Conservation (phyloP, 768 basidiomycete species). For the Russula lepida region DNA sequence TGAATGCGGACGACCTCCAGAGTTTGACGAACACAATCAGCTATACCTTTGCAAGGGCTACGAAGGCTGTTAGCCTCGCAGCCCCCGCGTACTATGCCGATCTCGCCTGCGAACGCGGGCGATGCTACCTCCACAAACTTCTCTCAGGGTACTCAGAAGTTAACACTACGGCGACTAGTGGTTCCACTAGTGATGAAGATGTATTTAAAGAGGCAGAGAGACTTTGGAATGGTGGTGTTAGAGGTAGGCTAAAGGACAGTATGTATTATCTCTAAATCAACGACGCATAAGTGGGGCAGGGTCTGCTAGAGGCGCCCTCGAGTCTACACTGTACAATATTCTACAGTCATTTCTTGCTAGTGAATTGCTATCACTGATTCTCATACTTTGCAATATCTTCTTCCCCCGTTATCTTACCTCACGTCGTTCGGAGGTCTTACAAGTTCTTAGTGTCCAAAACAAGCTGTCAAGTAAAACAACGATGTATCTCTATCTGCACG, state of each 20-base stretch:
- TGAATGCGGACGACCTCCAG: conserved; percentile 44
- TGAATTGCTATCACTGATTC: not conserved
- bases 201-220: conserved; percentile 45
- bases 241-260: conserved; percentile 48
- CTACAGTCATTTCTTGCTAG: not conserved
- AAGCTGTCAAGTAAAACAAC: not conserved
- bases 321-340: not conserved
- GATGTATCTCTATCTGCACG: not conserved
- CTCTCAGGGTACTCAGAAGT: conserved; percentile 34
- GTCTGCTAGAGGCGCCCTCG: not conserved
- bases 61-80: conserved; percentile 41
- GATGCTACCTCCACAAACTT: conserved; percentile 44
- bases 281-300: not conserved
- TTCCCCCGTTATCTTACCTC: not conserved
- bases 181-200: conserved; percentile 38
- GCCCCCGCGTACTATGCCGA: conserved; percentile 42
- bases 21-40: conserved; percentile 45
- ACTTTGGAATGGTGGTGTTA: conserved; percentile 52
- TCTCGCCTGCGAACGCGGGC: conserved; percentile 44
- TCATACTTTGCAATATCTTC: not conserved
- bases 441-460: not conserved
- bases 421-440: not conserved
- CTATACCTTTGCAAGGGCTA: conserved; percentile 54
- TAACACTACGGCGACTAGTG: conserved; percentile 28
- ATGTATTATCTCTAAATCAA: conserved; percentile 63